Evolutionary conservation across 129 eudicot species (phyloP).

Genomic region (Sambucus nigra): DNA sequence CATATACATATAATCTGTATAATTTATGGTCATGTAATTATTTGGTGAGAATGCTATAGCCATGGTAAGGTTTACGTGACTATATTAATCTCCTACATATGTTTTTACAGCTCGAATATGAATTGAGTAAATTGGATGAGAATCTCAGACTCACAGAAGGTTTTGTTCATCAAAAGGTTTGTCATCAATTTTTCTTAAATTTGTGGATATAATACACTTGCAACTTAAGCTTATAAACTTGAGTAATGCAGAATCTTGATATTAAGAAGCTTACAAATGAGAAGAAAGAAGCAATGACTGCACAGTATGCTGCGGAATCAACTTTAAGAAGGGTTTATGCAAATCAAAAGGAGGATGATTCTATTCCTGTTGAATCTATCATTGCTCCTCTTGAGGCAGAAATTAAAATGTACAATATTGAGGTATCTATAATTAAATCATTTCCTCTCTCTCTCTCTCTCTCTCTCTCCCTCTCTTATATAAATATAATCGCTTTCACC

Average conservation of each 20-base stretch:
- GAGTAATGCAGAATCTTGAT: conserved; percentile 68
- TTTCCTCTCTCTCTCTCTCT: neutral
- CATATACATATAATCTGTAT: neutral
- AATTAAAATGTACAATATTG: conserved; percentile 56
- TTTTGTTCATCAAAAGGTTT: conserved; percentile 75
- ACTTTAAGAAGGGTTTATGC: conserved; percentile 79
- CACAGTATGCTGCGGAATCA: conserved; percentile 94
- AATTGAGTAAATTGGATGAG: conserved; percentile 51
- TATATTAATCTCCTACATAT: neutral
- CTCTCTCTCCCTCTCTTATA: neutral
- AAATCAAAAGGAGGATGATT: conserved; percentile 62
- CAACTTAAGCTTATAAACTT: neutral
- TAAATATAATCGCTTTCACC: neutral
- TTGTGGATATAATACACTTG: neutral
- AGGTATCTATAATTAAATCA: conserved; percentile 37
- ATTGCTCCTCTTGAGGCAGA: conserved; percentile 93
- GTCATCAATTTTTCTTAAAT: neutral
- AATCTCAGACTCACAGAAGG: conserved; percentile 41
- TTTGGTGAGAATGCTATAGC: no score
- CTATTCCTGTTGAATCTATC: conserved; percentile 66
- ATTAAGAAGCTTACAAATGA: conserved; percentile 60
- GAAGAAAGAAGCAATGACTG: conserved; percentile 79
- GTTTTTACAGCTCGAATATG: conserved; percentile 44
- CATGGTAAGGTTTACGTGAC: no score
- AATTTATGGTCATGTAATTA: neutral